Base-by-base conservation (phyloP, 495 filamentous ascomycete genomes). In the Xylaria curta region DNA sequence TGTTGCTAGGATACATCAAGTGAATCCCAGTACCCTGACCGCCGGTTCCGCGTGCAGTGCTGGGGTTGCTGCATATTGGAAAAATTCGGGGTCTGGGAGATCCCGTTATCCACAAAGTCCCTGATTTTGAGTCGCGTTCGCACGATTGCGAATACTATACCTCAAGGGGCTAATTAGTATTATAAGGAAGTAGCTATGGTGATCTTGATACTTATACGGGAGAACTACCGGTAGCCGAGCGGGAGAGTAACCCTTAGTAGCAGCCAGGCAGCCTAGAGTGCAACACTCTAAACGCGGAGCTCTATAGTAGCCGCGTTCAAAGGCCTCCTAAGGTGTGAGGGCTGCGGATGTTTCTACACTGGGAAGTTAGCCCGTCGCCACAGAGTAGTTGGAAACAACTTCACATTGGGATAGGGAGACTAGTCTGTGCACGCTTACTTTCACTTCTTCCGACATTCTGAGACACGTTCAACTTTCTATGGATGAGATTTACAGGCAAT, bases 101-200 rank as follows among this genome's bases (percentile, higher is more conserved):
- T 38, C 58, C 58, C 58, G 58, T 6, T 60, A 60, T 60, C 58
- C 53, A 56, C 53, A 56, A 17, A 13, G 53, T 56, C 28, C 53
- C 53, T 56, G 53, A 17, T 56, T 31, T 56, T 31, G 26, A 17
- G 26, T 56, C 53, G 26, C 10, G 6, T 56, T 56, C 26, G 26
- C 53, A 15, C 26, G 53, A 56, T 26, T 10, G 21, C 13, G 26
- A 31, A 56, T 31, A 56, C 3, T 28, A 21, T 31, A 38, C 31
- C 33, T 5, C 58, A 10, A 36, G 12, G 33, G 58, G 58, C 58
- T 60, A 60, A 60, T 60, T 60, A 60, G 58, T 60, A 38, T 38
- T 17, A 60, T 33, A 60, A 36, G 33, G 38, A 38, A 38, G 58
- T 31, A 21, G 31, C 58, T 60, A 60, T 36, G 31, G 21, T 60